These are phyloP conservation scores for Edaphochlamys debaryana DNA, from an alignment of 139 green algal genomes.

Conservation along the genomic window DNA sequence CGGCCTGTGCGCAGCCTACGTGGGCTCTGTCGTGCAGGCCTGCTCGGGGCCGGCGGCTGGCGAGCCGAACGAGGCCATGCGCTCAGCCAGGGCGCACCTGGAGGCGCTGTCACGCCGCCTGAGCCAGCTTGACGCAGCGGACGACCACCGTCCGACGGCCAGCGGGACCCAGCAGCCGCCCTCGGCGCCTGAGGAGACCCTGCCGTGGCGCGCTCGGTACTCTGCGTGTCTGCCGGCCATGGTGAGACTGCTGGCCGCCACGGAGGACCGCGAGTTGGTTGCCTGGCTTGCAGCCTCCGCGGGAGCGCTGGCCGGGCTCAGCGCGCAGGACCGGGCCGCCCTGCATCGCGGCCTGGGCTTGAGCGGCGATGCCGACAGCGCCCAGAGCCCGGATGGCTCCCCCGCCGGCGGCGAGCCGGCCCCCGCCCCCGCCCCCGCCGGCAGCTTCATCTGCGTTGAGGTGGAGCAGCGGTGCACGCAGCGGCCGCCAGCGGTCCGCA, in stretches of 20 bases:
- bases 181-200: not conserved
- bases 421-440: not conserved
- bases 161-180: not conserved
- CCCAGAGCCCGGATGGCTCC: too few species aligned
- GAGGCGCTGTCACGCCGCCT: too few species aligned
- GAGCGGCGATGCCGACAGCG: too few species aligned
- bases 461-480: not conserved
- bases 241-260: not conserved
- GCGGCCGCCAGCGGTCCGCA: not conserved
- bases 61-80: too few species aligned
- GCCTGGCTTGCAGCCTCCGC: not conserved
- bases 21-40: too few species aligned
- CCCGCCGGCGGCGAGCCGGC: not conserved
- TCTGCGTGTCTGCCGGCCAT: conserved; percentile 4
- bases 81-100: too few species aligned
- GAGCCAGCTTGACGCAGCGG: too few species aligned
- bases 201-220: not conserved
- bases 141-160: too few species aligned
- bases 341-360: not conserved
- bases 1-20: too few species aligned
- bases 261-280: not conserved
- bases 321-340: not conserved
- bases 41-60: too few species aligned
- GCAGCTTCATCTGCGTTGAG: not conserved
- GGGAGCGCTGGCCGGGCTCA: not conserved